Conservation (phyloP, 192 early-diverging fungal species). For the Physocladia obscura region DNA sequence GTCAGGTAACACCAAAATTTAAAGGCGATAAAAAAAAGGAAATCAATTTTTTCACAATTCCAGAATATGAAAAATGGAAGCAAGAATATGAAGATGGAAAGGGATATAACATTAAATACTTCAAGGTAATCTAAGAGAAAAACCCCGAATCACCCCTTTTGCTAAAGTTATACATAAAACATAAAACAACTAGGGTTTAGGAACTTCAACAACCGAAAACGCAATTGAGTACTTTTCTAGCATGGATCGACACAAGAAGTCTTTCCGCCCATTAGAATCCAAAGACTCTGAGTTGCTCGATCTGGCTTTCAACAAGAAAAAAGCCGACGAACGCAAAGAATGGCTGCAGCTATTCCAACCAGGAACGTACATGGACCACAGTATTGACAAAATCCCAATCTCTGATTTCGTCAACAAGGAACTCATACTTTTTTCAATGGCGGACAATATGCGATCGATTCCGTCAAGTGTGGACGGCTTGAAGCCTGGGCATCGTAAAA, state of each 20-base stretch:
- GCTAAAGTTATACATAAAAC: background rate
- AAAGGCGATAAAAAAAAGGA: slow-evolving; percentile 48
- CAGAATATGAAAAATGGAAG: slow-evolving; percentile 89
- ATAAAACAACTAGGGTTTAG: slow-evolving; percentile 67
- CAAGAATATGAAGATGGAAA: slow-evolving; percentile 66
- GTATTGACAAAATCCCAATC: slow-evolving; percentile 71
- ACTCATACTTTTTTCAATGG: slow-evolving; percentile 90
- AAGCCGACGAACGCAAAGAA: slow-evolving; percentile 91
- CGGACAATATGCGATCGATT: slow-evolving; percentile 93
- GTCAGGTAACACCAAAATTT: slow-evolving; percentile 54
- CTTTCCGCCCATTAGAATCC: slow-evolving; percentile 55
- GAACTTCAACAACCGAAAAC: slow-evolving; percentile 79
- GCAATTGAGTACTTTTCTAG: slow-evolving; percentile 88
- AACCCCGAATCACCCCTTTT: too few species aligned
- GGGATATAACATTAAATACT: slow-evolving; percentile 91
- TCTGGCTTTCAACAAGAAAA: slow-evolving; percentile 96
- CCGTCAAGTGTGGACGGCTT: slow-evolving; percentile 91
- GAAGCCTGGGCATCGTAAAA: slow-evolving; percentile 98
- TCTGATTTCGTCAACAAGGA: slow-evolving; percentile 94
- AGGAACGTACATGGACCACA: slow-evolving; percentile 88
- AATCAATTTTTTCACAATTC: slow-evolving; percentile 83
- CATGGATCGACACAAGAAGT: slow-evolving; percentile 77
- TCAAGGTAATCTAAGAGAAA: slow-evolving; percentile 56
- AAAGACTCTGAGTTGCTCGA: slow-evolving; percentile 81
- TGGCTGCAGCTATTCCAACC: slow-evolving; percentile 83